phyloP scores from a whole-genome alignment of 768 basidiomycete species.

The Psilocybe sp. region DNA sequence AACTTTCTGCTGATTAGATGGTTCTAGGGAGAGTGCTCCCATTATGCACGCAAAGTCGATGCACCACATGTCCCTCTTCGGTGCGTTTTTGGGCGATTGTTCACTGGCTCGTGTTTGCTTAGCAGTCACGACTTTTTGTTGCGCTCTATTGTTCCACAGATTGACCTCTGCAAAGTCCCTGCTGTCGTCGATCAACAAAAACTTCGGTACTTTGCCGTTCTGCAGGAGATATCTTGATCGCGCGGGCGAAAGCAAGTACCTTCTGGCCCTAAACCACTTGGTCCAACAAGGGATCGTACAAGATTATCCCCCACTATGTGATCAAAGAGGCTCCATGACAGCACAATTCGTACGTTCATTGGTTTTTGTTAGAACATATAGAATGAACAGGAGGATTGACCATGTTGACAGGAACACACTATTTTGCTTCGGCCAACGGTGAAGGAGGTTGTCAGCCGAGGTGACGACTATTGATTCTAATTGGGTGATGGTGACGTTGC shows the following conservation, averaged over 20 bases:
- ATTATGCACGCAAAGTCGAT: constrained; percentile 77
- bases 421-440: constrained; percentile 81
- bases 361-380: background rate
- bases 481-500: constrained; percentile 13
- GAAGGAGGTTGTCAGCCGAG: constrained; percentile 83
- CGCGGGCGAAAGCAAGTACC: constrained; percentile 87
- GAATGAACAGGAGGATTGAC: constrained; percentile 1
- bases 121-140: constrained; percentile 2
- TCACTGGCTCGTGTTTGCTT: constrained; percentile 1
- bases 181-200: constrained; percentile 82
- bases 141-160: constrained; percentile 32
- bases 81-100: constrained; percentile 36
- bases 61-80: constrained; percentile 72
- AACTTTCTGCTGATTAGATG: background rate
- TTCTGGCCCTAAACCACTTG: constrained; percentile 89
- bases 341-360: constrained; percentile 75
- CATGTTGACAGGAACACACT: constrained; percentile 67
- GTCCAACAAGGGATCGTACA: constrained; percentile 87
- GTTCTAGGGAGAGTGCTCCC: constrained; percentile 86
- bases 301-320: constrained; percentile 91
- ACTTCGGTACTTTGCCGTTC: constrained; percentile 94
- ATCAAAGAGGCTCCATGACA: constrained; percentile 84
- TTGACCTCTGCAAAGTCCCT: constrained; percentile 83
- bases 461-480: constrained; percentile 67
- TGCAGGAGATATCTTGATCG: constrained; percentile 95